Base-by-base conservation (phyloP, 1,284 basidiomycete species). In the Cutaneotrichosporon spelunceum region DNA sequence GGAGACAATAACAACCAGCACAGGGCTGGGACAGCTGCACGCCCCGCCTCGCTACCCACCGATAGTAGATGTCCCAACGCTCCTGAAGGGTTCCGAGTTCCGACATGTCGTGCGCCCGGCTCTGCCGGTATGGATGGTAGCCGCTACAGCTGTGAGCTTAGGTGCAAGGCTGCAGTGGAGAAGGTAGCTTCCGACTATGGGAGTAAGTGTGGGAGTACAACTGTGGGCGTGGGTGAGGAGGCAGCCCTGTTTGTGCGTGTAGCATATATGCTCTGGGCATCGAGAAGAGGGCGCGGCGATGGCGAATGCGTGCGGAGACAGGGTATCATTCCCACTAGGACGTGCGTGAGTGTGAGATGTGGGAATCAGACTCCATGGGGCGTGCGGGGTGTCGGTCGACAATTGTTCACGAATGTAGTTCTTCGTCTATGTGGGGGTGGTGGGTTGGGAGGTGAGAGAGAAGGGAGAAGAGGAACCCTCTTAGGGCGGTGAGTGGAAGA, bases 41-140 rank as follows among this genome's bases (percentile, higher is more conserved):
- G 16, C 7, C 44, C 26, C 45, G 26, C 4, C 44, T 9, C n/a
- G 23, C 5, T 36, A 59, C 64, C 34, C 39, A 66, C 64, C 45
- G 61, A 34, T 61, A 66, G 53, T 66, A 66, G 36, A 66, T 53
- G 33, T 63, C 61, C 64, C 64, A 66, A 39, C 64, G 61, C 36
- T 66, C 64, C 19, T 63, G 53, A 33, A 59, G 50, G 24, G 49
- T 50, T 19, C 42, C 59, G 5, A 66, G 57, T 24, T 61, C 49
- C 24, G 64, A 60, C 61, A 66, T 66, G 42, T 61, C 59, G 29
- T 55, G 48, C 24, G 61, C 59, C 49, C 64, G 53, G 9, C 61
- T 61, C n/a, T 53, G 29, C n/a, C 56, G 54, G 23, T 30, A 29
- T 48, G 62, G 63, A 24, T 21, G 49, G n/a, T 34, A 48, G 19